These are phyloP conservation scores for Leptomonas pyrrhocoris DNA, from an alignment of 208 protist genomes.

Conservation along the genomic window DNA sequence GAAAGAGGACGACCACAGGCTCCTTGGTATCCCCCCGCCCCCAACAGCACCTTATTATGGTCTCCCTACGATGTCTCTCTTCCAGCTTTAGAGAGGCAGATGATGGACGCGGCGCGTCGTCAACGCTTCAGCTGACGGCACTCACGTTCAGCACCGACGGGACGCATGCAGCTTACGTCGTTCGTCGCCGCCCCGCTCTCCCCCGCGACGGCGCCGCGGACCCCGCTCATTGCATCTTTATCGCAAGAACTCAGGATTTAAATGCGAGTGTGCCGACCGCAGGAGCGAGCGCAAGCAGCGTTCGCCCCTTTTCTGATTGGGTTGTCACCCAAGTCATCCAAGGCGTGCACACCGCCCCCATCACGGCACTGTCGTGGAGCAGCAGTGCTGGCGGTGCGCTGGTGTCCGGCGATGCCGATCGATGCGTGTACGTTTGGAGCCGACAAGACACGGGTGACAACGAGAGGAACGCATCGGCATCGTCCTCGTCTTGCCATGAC, in stretches of 20 bases:
- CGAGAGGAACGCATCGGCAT: not conserved
- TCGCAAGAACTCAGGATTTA: not conserved
- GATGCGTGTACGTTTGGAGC: conserved; percentile 25
- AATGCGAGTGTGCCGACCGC: not conserved
- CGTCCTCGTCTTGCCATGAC: not conserved
- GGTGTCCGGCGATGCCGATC: conserved; percentile 21
- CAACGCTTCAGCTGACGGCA: conserved; percentile 7
- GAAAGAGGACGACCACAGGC: too few relatives aligned
- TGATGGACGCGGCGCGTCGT: not conserved
- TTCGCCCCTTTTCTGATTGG: conserved; percentile 17
- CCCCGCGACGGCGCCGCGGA: conserved; percentile 6
- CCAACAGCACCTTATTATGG: not conserved
- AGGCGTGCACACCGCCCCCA: conserved; percentile 16
- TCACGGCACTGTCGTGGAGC: conserved; percentile 29
- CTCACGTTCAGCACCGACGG: conserved; percentile 20
- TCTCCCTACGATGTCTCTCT: not conserved
- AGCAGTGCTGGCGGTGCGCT: conserved; percentile 14
- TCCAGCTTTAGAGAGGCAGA: not conserved
- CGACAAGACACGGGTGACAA: not conserved
- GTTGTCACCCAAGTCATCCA: conserved; percentile 7
- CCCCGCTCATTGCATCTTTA: conserved; percentile 12
- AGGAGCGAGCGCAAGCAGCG: not conserved
- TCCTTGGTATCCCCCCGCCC: too few relatives aligned
- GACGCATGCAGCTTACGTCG: conserved; percentile 20
- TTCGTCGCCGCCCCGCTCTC: conserved; percentile 10